Evolutionary conservation across 2,329 filamentous ascomycete species (phyloP), one percentile per base, ranked within the genome.

Genomic region (Paecilomyces variotii): DNA sequence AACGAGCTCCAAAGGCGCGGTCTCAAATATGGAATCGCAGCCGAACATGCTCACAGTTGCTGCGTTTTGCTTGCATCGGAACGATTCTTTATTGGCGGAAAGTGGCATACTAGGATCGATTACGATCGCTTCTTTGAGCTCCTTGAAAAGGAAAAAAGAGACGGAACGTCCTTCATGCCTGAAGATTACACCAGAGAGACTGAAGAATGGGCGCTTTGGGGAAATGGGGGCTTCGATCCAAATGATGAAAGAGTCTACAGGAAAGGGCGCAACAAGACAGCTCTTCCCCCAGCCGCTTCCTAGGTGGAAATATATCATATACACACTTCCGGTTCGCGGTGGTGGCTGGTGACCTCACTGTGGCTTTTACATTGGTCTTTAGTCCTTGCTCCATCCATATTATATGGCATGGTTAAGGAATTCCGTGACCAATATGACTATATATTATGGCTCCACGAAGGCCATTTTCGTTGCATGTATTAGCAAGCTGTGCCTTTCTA

Each of bases 171-270:
- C 11, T 97, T 95, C 80, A 81, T 78, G 7, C 91, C 93, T 0
- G 91, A 96, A 76, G 92, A 97, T 70, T 97, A 97, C 75, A 89
- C 96, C 80, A 89, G 87, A 3, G 81, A 88, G 64, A 97, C 91
- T 39, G 90, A 91, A 0, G 91, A 96, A 70, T 97, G 93, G 94
- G 93, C 93, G 9, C 85, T 88, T 19, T 97, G 91, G 91, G 94
- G 93, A 0, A 90, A 92, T 64, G 93, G 93, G 1, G 94, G 93
- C 0, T 97, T 97, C 72, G 91, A 97, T 76, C 93, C 93, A 0
- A 82, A 89, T 54, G 94, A 97, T 74, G 84, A 89, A 72, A 83
- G 93, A 62, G 91, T 97, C 7, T 89, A 93, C 73, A 84, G 88
- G 65, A 97, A 96, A 76, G 91, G 92, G 1, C 86, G 87, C 52